These are phyloP conservation scores for Aspergillus incahuasiensis DNA, from an alignment of 495 filamentous ascomycete genomes.

Conservation along the genomic window DNA sequence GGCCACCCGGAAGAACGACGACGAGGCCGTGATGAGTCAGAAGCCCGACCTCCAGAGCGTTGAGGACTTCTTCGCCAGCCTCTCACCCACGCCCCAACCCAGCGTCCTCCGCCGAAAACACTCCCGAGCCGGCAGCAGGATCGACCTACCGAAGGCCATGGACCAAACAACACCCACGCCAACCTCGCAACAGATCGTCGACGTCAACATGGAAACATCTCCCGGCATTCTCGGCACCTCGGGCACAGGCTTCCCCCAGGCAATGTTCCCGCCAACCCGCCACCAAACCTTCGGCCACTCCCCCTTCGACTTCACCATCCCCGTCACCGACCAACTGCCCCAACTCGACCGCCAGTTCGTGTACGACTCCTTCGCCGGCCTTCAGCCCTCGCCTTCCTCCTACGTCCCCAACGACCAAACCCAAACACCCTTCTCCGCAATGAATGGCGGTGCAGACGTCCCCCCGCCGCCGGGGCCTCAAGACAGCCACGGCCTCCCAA, in stretches of 20 bases:
- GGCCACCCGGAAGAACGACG: constrained; percentile 64
- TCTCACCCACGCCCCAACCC: constrained; percentile 60
- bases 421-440: constrained; percentile 24
- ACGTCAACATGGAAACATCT: constrained; percentile 33
- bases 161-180: constrained; percentile 27
- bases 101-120: constrained; percentile 38
- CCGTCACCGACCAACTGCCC: constrained; percentile 42
- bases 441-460: constrained; percentile 23
- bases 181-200: constrained; percentile 13
- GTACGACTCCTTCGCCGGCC: constrained; percentile 67
- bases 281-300: constrained; percentile 31
- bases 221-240: constrained; percentile 30
- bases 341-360: constrained; percentile 75
- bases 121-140: constrained; percentile 32
- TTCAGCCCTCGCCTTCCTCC: constrained; percentile 43
- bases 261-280: constrained; percentile 33
- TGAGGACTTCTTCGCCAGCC: constrained; percentile 87
- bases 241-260: constrained; percentile 43
- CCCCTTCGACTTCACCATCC: constrained; percentile 38
- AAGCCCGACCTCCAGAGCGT: constrained; percentile 87
- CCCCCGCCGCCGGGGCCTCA: constrained; percentile 1
- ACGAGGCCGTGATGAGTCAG: constrained; percentile 78
- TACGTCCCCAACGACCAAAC: constrained; percentile 30
- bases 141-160: constrained; percentile 24
- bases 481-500: constrained; percentile 21